Conservation (phyloP, 306 rosid species). For the Cotoneaster glaucophyllus region DNA sequence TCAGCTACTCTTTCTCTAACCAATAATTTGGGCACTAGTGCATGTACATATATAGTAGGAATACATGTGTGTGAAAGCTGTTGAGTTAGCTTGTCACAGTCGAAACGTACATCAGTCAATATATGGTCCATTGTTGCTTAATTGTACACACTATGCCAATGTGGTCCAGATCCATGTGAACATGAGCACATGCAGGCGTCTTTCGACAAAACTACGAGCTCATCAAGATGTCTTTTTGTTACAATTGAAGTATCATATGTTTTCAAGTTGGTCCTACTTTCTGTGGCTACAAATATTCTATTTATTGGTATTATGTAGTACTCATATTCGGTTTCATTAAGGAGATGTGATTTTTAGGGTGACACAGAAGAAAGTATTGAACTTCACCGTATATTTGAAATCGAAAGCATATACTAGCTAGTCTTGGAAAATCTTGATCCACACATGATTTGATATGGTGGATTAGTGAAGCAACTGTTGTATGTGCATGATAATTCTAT, state of each 20-base stretch:
- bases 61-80: no score
- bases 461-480: background rate
- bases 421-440: background rate
- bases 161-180: no score
- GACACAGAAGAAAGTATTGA: background rate
- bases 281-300: background rate
- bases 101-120: no score
- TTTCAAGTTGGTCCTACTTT: background rate
- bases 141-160: no score
- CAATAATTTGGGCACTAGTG: no score
- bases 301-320: background rate
- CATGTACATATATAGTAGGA: no score
- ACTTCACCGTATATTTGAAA: background rate
- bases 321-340: background rate
- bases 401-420: background rate
- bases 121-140: no score
- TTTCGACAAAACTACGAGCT: background rate
- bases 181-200: background rate
- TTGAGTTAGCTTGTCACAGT: no score
- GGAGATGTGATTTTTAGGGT: background rate
- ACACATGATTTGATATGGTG: background rate
- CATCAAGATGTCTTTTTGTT: background rate
- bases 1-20: no score
- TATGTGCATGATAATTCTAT: background rate
- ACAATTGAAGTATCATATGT: background rate